Evolutionary conservation across 1,139 yeast species (phyloP).

Genomic region (Scheffersomyces insectosa): DNA sequence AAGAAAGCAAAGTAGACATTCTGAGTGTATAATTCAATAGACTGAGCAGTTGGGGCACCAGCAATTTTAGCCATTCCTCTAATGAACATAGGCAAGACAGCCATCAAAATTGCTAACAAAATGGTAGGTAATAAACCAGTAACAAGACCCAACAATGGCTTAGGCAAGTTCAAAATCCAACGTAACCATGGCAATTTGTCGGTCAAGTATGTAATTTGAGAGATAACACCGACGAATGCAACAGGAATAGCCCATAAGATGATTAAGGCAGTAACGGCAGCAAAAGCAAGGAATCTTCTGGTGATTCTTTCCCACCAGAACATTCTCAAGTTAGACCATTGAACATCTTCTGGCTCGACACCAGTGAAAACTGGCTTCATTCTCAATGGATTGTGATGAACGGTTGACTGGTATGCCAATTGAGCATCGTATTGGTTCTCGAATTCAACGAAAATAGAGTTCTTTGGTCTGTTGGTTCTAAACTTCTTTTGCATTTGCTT

Average conservation of each 20-base stretch:
- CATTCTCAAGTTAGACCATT: slow-evolving; percentile 72
- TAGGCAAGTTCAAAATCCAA: slow-evolving; percentile 73
- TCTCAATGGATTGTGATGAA: slow-evolving; percentile 55
- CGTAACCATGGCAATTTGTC: slow-evolving; percentile 66
- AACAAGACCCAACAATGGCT: slow-evolving; percentile 68
- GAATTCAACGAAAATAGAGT: slow-evolving; percentile 69
- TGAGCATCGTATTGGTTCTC: slow-evolving; percentile 72
- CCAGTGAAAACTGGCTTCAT: slow-evolving; percentile 54
- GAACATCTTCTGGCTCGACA: slow-evolving; percentile 59
- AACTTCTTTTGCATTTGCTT: slow-evolving; percentile 49
- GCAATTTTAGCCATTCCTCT: slow-evolving; percentile 63
- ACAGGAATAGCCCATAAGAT: slow-evolving; percentile 95
- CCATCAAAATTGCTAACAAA: slow-evolving; percentile 79
- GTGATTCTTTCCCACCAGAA: slow-evolving; percentile 81
- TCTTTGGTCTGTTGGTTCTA: slow-evolving; percentile 44
- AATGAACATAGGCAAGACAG: slow-evolving; percentile 72
- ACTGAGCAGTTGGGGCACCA: slow-evolving; percentile 66
- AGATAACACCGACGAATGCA: slow-evolving; percentile 90
- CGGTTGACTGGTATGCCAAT: slow-evolving; percentile 61
- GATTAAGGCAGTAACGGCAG: slow-evolving; percentile 58
- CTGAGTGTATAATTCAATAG: slow-evolving; percentile 72
- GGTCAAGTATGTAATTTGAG: slow-evolving; percentile 76
- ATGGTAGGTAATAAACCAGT: slow-evolving; percentile 88
- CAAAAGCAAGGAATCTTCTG: slow-evolving; percentile 57
- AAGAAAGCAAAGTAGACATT: slow-evolving; percentile 71